These are phyloP conservation scores for Quercus phellos DNA, from an alignment of 331 rosid species.

Conservation along the genomic window DNA sequence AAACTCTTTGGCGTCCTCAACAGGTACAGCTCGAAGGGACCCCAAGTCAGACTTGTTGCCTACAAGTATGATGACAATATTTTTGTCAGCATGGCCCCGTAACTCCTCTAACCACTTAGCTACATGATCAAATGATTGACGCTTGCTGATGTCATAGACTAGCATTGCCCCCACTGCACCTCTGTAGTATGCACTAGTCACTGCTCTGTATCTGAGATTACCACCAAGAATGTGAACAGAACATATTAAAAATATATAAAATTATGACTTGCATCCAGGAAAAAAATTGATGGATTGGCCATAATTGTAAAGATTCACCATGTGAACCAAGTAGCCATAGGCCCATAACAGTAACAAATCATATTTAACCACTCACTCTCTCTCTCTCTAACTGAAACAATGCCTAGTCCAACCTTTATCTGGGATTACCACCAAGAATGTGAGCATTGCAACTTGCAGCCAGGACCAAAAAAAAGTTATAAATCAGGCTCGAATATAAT, in stretches of 20 bases:
- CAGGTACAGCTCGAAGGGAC: slow-evolving; percentile 61
- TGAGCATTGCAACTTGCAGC: not conserved
- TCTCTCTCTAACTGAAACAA: not conserved
- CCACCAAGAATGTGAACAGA: slow-evolving; percentile 18
- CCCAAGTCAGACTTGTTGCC: slow-evolving; percentile 87
- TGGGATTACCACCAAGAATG: slow-evolving; percentile 32
- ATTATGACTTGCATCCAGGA: not conserved
- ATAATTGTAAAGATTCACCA: too few species aligned
- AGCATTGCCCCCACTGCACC: slow-evolving; percentile 93
- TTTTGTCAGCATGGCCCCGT: slow-evolving; percentile 71
- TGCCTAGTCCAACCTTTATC: slow-evolving; percentile 44
- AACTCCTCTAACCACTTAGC: slow-evolving; percentile 83
- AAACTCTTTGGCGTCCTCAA: slow-evolving; percentile 67
- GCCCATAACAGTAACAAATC: not conserved
- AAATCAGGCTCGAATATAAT: too few species aligned
- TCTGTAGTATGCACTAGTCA: slow-evolving; percentile 93
- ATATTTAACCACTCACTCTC: not conserved
- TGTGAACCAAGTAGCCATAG: too few species aligned
- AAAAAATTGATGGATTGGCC: not conserved
- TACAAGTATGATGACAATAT: slow-evolving; percentile 74
- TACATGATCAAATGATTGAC: slow-evolving; percentile 65
- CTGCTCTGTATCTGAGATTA: slow-evolving; percentile 80
- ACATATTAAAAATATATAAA: not conserved
- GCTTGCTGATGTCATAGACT: slow-evolving; percentile 79
- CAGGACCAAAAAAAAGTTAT: too few species aligned